phyloP scores from a whole-genome alignment of 345 rosid genomes.

The Pistacia atlantica region DNA sequence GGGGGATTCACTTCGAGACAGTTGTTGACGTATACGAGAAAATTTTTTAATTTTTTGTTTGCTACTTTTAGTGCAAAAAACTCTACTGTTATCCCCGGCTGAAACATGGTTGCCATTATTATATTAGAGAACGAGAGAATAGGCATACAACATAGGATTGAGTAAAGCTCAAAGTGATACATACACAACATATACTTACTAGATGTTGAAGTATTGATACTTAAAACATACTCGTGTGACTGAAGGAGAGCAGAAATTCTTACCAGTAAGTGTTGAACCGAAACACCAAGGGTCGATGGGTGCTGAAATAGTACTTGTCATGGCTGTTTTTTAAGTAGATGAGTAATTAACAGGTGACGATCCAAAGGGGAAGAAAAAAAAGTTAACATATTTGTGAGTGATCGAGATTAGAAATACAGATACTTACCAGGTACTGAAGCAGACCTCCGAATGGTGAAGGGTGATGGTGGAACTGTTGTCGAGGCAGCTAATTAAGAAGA shows the following conservation, averaged over 20 bases:
- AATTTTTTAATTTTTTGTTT: neutral
- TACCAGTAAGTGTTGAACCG: neutral
- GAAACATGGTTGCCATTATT: neutral
- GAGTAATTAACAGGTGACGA: too few species aligned
- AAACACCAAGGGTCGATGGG: neutral
- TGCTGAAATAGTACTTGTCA: too few species aligned
- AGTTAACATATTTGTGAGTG: too few species aligned
- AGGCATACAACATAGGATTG: neutral
- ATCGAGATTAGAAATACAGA: too few species aligned
- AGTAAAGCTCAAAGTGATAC: too few species aligned
- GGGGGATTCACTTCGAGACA: neutral
- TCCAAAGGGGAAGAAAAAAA: too few species aligned
- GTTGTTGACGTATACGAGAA: neutral
- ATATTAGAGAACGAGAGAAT: neutral
- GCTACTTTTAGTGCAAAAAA: neutral
- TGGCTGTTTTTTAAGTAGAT: too few species aligned
- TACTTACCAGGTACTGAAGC: too few species aligned
- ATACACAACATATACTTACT: neutral
- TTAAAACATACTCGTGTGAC: too few species aligned
- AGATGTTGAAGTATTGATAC: neutral
- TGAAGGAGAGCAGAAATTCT: neutral
- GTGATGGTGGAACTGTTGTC: too few species aligned
- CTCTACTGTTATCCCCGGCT: neutral
- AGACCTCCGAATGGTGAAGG: too few species aligned
- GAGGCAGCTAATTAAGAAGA: too few species aligned